A percentile compares a stretch with the other conserved stretches of the same genome.
These are phyloP conservation scores for Magnusiomyces fungicola DNA, from an alignment of 1,139 yeast genomes.

Conservation along the genomic window DNA sequence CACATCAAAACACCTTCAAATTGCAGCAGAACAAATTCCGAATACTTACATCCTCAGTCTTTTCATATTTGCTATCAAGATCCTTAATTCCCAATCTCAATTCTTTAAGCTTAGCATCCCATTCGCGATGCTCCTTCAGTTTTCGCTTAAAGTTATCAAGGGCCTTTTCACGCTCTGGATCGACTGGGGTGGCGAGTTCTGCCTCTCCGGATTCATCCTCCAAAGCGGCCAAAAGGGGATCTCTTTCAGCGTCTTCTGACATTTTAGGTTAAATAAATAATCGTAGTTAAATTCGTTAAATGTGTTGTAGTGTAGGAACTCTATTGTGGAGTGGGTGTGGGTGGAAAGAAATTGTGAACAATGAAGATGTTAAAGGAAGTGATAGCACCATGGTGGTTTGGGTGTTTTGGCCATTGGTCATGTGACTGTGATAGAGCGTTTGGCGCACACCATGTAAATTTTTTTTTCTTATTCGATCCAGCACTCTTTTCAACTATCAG, in stretches of 20 bases:
- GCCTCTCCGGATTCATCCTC: constrained; percentile 24
- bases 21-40: background rate
- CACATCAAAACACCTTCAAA: background rate
- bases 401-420: too few relatives aligned
- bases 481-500: too few relatives aligned
- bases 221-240: constrained; percentile 30
- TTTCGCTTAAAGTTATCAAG: constrained; percentile 74
- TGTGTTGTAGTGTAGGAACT: too few relatives aligned
- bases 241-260: constrained; percentile 23
- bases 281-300: too few relatives aligned
- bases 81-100: constrained; percentile 78
- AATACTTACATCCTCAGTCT: constrained; percentile 64
- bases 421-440: too few relatives aligned
- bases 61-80: constrained; percentile 75
- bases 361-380: too few relatives aligned
- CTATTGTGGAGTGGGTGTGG: too few relatives aligned
- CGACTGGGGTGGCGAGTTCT: constrained; percentile 32
- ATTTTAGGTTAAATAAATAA: background rate
- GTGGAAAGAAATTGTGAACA: too few relatives aligned
- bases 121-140: constrained; percentile 85
- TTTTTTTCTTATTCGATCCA: too few relatives aligned
- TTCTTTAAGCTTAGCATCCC: constrained; percentile 88
- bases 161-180: constrained; percentile 75
- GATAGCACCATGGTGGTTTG: too few relatives aligned
- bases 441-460: too few relatives aligned